Percentiles rank a stretch among this genome's conserved stretches.
These are phyloP conservation scores for Epichloe gansuensis DNA, from an alignment of 2,329 filamentous ascomycete genomes.

Conservation along the genomic window DNA sequence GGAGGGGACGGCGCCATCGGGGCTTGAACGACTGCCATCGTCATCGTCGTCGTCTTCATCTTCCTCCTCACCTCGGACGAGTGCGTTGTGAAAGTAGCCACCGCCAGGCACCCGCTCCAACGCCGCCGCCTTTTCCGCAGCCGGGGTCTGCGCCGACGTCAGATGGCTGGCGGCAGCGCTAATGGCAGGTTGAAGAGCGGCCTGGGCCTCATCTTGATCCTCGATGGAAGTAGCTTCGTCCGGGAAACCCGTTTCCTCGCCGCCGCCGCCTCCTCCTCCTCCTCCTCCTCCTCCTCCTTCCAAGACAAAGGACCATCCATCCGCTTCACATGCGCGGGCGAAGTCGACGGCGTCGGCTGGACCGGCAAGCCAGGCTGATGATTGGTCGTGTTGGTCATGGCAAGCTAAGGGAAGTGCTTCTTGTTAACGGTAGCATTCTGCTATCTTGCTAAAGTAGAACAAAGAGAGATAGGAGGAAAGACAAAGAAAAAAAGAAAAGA, in stretches of 20 bases:
- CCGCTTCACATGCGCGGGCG: background rate
- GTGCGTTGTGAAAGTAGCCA: conserved; percentile 10
- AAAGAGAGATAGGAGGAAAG: background rate
- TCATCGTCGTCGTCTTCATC: conserved; percentile 9
- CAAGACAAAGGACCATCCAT: background rate
- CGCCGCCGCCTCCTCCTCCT: conserved; percentile 4
- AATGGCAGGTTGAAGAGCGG: conserved; percentile 46
- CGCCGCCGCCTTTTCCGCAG: conserved; percentile 44
- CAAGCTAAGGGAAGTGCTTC: background rate
- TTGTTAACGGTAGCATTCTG: no score
- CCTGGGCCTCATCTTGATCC: conserved; percentile 45
- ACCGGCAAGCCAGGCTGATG: background rate
- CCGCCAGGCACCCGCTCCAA: conserved; percentile 30
- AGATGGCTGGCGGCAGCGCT: conserved; percentile 44
- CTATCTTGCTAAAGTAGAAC: no score
- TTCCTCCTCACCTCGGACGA: conserved; percentile 9
- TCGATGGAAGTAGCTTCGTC: conserved; percentile 16
- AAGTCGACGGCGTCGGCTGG: background rate
- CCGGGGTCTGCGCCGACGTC: conserved; percentile 41
- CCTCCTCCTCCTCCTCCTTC: background rate
- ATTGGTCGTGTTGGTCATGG: background rate
- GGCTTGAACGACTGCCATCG: conserved; percentile 5
- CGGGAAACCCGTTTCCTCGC: conserved; percentile 7
- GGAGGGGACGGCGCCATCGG: conserved; percentile 8
- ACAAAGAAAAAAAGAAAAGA: background rate